phyloP scores from a whole-genome alignment of 495 filamentous ascomycete species.

The Chaetomium cochliodes region DNA sequence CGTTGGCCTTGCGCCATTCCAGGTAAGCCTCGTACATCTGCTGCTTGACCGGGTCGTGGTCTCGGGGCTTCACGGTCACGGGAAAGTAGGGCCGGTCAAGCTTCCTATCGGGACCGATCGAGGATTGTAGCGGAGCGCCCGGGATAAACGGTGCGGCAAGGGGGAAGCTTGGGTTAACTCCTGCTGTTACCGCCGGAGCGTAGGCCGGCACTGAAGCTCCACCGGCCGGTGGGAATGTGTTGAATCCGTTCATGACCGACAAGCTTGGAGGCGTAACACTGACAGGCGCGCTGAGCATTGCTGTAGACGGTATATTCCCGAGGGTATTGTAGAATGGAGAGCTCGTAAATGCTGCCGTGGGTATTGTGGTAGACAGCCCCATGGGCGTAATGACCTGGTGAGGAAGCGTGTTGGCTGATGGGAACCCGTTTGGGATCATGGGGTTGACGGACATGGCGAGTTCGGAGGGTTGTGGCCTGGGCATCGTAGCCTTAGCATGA shows the following conservation, averaged over 20 bases:
- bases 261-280: neutral
- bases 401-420: neutral
- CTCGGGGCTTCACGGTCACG: slow-evolving; percentile 36
- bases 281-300: neutral
- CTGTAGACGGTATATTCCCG: neutral
- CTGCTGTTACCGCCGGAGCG: neutral
- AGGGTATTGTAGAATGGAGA: neutral
- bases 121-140: neutral
- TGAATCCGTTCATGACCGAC: slow-evolving; percentile 2
- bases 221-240: slow-evolving; percentile 16
- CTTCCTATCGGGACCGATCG: slow-evolving; percentile 23
- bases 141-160: neutral
- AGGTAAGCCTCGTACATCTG: slow-evolving; percentile 46
- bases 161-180: slow-evolving; percentile 2
- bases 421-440: neutral
- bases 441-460: neutral
- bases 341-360: neutral
- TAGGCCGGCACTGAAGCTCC: neutral
- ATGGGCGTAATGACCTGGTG: neutral
- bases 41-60: slow-evolving; percentile 40
- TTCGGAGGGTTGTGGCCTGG: neutral
- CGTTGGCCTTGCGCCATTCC: slow-evolving; percentile 42
- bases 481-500: neutral
- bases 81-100: slow-evolving; percentile 32
- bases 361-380: neutral